phyloP scores from a whole-genome alignment of 129 eudicot genomes.

The Smallanthus sonchifolius region DNA sequence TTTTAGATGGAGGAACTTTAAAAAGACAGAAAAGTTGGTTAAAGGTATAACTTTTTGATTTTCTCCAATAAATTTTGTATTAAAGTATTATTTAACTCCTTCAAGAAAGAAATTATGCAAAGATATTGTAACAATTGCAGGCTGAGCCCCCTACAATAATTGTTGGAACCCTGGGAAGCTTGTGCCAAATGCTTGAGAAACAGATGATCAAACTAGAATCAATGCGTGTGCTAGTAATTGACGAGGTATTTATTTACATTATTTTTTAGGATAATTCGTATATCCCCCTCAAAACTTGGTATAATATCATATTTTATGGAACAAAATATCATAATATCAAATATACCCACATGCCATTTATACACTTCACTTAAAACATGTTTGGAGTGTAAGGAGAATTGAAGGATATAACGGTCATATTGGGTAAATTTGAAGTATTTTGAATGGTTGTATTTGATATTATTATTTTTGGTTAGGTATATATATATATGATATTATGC shows the following conservation, averaged over 20 bases:
- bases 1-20: conserved; percentile 92
- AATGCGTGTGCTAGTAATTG: conserved; percentile 70
- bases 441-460: not conserved
- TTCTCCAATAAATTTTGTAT: not conserved
- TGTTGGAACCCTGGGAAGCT: conserved; percentile 78
- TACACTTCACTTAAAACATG: not conserved
- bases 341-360: not conserved
- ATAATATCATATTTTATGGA: not conserved
- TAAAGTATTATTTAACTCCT: not conserved
- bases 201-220: conserved; percentile 60
- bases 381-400: not conserved
- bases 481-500: not conserved
- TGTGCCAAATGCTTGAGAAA: conserved; percentile 87
- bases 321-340: not conserved
- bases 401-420: not conserved
- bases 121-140: conserved; percentile 28
- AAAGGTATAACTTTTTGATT: conserved; percentile 43
- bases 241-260: conserved; percentile 52
- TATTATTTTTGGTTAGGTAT: not conserved
- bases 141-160: conserved; percentile 90
- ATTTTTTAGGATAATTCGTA: not conserved
- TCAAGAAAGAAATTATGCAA: not conserved
- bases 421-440: not conserved
- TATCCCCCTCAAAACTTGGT: not conserved
- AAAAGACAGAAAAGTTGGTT: conserved; percentile 90